A percentile compares a stretch with the other conserved stretches of the same genome.
These are phyloP conservation scores for Chamaecyparis obtusa DNA, from an alignment of 75 land plant genomes.

Conservation along the genomic window DNA sequence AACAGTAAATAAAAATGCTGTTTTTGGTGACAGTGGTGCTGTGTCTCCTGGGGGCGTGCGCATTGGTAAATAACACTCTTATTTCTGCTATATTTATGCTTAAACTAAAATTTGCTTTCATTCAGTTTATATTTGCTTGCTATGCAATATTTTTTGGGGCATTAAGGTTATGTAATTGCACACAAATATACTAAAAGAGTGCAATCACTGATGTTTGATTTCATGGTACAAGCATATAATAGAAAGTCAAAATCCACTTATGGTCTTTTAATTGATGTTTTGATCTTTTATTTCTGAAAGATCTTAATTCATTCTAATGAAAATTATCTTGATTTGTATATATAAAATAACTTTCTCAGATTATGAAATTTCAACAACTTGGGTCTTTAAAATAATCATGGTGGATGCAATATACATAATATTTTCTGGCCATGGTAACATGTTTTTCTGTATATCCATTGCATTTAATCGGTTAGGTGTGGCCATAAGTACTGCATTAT, in stretches of 20 bases:
- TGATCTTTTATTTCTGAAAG: background rate
- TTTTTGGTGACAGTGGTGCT: constrained; percentile 82
- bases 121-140: background rate
- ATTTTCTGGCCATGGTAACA: background rate
- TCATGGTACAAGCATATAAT: background rate
- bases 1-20: constrained; percentile 75
- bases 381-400: background rate
- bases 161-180: background rate
- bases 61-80: constrained; percentile 50
- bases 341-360: background rate
- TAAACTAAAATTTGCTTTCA: background rate
- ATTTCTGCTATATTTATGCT: background rate
- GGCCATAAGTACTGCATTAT: background rate
- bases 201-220: background rate
- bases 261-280: background rate
- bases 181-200: background rate
- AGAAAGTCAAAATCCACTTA: background rate
- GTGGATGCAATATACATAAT: background rate
- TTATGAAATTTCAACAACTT: background rate
- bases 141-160: background rate
- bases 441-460: background rate
- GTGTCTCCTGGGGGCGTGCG: constrained; percentile 83
- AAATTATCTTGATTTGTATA: background rate
- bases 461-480: background rate
- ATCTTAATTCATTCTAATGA: background rate